Evolutionary conservation across 2,329 filamentous ascomycete species (phyloP).

Genomic region (Colletotrichum chlorophyti): DNA sequence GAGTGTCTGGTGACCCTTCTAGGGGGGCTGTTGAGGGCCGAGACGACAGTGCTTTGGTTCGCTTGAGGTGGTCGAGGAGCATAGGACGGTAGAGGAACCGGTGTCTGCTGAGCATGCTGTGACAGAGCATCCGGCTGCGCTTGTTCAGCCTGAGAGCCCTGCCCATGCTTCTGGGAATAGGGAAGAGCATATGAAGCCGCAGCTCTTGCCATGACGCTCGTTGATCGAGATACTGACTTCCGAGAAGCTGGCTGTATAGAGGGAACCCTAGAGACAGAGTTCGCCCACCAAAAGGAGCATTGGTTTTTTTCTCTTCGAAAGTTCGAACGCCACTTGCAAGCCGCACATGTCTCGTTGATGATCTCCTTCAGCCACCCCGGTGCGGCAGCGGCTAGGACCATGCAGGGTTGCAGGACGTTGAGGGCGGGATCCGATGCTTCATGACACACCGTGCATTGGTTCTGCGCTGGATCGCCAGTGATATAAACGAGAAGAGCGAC

Average conservation of each 20-base stretch:
- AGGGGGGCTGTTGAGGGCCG: background rate
- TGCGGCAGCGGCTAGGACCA: slow-evolving; percentile 34
- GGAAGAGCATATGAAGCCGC: background rate
- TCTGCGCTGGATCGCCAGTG: slow-evolving; percentile 8
- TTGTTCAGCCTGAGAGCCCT: too few species aligned
- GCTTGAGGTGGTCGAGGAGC: background rate
- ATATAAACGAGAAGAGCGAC: slow-evolving; percentile 23
- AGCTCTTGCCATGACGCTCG: background rate
- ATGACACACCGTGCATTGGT: slow-evolving; percentile 1
- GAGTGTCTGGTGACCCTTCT: slow-evolving; percentile 16
- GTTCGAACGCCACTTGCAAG: slow-evolving; percentile 39
- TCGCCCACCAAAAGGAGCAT: slow-evolving; percentile 34
- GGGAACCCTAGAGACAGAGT: background rate
- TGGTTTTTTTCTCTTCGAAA: slow-evolving; percentile 33
- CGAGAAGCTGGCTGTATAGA: background rate
- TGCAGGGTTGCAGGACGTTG: slow-evolving; percentile 31
- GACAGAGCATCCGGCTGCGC: too few species aligned
- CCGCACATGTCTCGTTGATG: slow-evolving; percentile 36
- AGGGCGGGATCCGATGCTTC: background rate
- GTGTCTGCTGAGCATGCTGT: too few species aligned
- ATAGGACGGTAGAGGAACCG: too few species aligned
- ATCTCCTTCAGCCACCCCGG: slow-evolving; percentile 25
- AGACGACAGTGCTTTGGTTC: too few species aligned
- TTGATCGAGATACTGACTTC: background rate
- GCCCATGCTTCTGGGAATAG: too few species aligned